A percentile compares a stretch with the other conserved stretches of the same genome.
These are phyloP conservation scores for Aphanomyces stellatus DNA, from an alignment of 352 stramenopile genomes.

Conservation along the genomic window DNA sequence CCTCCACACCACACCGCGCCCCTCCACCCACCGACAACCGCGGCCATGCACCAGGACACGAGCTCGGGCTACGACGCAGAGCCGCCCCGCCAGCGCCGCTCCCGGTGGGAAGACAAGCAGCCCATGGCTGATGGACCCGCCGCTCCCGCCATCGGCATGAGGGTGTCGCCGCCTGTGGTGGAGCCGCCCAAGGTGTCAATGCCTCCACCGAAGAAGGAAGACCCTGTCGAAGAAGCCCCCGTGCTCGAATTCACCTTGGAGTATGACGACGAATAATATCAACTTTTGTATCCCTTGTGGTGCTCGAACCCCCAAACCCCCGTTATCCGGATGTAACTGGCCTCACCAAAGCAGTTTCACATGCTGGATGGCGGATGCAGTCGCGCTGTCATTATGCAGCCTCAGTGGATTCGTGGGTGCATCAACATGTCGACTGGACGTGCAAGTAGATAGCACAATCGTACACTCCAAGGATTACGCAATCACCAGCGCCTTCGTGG, in stretches of 20 bases:
- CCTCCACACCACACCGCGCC: neutral
- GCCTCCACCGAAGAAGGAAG: neutral
- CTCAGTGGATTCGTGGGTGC: no score
- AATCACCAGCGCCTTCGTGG: no score
- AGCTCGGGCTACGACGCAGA: neutral
- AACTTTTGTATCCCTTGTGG: slow-evolving; percentile 32
- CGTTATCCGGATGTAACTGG: neutral
- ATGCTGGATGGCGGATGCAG: no score
- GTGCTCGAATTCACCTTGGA: slow-evolving; percentile 12
- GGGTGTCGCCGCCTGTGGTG: neutral
- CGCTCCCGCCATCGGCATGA: neutral
- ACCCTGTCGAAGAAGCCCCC: neutral
- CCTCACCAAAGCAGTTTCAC: no score
- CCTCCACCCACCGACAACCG: neutral
- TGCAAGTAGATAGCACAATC: no score
- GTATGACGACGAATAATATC: slow-evolving; percentile 15
- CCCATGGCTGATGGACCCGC: neutral
- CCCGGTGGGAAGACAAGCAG: slow-evolving; percentile 12
- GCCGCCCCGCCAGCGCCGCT: neutral
- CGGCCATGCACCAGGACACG: neutral
- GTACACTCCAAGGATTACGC: no score
- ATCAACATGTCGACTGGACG: no score
- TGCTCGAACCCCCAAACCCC: neutral
- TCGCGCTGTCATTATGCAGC: no score
- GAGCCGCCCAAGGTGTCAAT: neutral